Evolutionary conservation across 179 eudicot genomes (phyloP).

Genomic region (Silene coronaria): DNA sequence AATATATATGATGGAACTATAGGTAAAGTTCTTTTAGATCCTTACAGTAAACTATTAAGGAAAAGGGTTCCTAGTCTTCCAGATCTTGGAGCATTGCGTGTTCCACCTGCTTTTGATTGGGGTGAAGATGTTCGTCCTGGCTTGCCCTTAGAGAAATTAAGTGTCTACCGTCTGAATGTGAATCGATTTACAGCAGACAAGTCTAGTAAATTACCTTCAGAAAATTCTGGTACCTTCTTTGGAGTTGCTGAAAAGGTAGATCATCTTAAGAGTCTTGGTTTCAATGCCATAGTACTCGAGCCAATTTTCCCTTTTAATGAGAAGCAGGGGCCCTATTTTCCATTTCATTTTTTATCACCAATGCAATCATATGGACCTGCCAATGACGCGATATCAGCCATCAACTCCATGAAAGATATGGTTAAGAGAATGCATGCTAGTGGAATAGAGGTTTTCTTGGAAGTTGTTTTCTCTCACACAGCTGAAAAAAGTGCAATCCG

Average conservation of each 20-base stretch:
- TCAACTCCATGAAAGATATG: slow-evolving; percentile 78
- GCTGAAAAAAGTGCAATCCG: slow-evolving; percentile 36
- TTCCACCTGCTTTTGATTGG: slow-evolving; percentile 69
- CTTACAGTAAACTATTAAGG: slow-evolving; percentile 61
- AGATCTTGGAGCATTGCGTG: slow-evolving; percentile 44
- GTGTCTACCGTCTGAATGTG: slow-evolving; percentile 73
- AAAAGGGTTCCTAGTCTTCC: slow-evolving; percentile 28
- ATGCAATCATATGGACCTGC: slow-evolving; percentile 46
- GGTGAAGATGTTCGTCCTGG: slow-evolving; percentile 49
- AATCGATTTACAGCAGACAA: slow-evolving; percentile 55
- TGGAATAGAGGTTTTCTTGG: slow-evolving; percentile 79
- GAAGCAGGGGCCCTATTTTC: slow-evolving; percentile 67
- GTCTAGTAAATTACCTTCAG: slow-evolving; percentile 56
- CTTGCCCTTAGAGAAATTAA: slow-evolving; percentile 66
- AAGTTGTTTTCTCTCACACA: slow-evolving; percentile 85
- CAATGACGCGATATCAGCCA: slow-evolving; percentile 39
- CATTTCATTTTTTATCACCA: slow-evolving; percentile 75
- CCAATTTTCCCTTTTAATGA: slow-evolving; percentile 64
- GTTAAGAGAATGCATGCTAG: slow-evolving; percentile 68
- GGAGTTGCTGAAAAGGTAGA: slow-evolving; percentile 62
- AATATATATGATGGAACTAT: slow-evolving; percentile 21
- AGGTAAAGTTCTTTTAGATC: slow-evolving; percentile 62
- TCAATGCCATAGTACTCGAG: slow-evolving; percentile 75
- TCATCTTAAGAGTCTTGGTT: slow-evolving; percentile 71
- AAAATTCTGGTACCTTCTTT: slow-evolving; percentile 59